Evolutionary conservation across 176 grass and related monocot genomes (phyloP).

Genomic region (Dactylis glomerata): DNA sequence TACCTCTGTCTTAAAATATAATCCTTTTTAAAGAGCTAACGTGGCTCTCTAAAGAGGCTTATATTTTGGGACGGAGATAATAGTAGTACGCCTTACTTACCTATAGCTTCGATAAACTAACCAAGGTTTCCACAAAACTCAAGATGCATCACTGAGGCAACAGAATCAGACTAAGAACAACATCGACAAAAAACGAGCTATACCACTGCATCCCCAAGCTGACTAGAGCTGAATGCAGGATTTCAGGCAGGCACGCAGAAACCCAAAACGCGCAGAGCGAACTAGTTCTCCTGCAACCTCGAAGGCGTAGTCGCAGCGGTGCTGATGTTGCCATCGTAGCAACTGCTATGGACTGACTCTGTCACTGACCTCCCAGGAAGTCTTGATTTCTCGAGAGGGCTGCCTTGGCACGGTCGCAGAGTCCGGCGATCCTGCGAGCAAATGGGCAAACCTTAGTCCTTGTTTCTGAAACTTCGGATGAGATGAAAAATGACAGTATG

Average conservation of each 20-base stretch:
- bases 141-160: neutral
- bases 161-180: constrained; percentile 11
- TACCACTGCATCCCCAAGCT: neutral
- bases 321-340: constrained; percentile 59
- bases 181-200: neutral
- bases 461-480: constrained; percentile 6
- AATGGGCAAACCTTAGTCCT: neutral
- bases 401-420: constrained; percentile 41
- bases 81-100: too few species aligned
- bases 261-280: neutral
- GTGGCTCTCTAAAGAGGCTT: too few species aligned
- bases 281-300: constrained; percentile 38
- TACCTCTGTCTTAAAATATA: too few species aligned
- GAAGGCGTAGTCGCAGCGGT: constrained; percentile 40
- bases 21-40: too few species aligned
- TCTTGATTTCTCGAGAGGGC: constrained; percentile 48
- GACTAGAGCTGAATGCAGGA: neutral
- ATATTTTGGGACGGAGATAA: too few species aligned
- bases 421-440: constrained; percentile 60
- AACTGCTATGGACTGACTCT: constrained; percentile 41
- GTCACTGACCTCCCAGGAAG: constrained; percentile 28
- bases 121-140: neutral
- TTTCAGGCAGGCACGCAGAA: neutral
- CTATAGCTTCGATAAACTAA: neutral
- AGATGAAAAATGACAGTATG: neutral